These are phyloP conservation scores for Fusarium sp. DNA, from an alignment of 2,329 filamentous ascomycete genomes.

Conservation along the genomic window DNA sequence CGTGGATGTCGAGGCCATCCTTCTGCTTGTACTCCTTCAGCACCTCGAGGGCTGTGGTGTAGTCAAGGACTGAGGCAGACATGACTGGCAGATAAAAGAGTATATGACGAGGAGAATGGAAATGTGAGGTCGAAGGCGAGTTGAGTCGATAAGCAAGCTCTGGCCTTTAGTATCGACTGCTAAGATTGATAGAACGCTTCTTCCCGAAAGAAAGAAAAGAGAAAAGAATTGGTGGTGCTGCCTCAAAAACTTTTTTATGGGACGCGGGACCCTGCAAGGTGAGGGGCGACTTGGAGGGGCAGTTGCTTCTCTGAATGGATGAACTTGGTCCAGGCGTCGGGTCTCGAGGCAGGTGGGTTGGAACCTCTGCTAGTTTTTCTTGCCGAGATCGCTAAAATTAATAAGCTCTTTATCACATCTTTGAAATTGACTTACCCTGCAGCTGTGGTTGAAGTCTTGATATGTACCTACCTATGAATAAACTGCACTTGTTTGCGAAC, in stretches of 20 bases:
- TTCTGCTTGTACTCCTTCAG: constrained; percentile 81
- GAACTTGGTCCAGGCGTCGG: background rate
- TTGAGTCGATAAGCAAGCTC: constrained; percentile 46
- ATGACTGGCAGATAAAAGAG: constrained; percentile 59
- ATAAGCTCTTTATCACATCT: background rate
- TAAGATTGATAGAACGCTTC: constrained; percentile 59
- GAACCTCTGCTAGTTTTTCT: constrained; percentile 14
- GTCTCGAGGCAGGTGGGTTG: background rate
- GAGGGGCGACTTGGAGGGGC: constrained; percentile 29
- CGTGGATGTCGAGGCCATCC: constrained; percentile 89
- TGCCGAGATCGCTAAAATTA: background rate
- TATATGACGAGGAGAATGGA: constrained; percentile 44
- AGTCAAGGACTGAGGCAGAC: constrained; percentile 77
- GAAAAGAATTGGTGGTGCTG: constrained; percentile 48
- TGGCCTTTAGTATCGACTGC: constrained; percentile 48
- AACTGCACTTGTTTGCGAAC: background rate
- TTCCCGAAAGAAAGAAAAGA: constrained; percentile 63
- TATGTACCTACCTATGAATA: background rate
- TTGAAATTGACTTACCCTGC: background rate
- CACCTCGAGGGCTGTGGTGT: constrained; percentile 79
- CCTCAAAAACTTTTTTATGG: constrained; percentile 56
- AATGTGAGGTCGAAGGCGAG: constrained; percentile 57
- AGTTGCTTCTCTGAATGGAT: constrained; percentile 6
- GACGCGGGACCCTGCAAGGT: constrained; percentile 34
- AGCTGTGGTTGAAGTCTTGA: background rate